Percentiles rank a stretch among this genome's conserved stretches.
Conservation (phyloP, 495 filamentous ascomycete species). For the Lophiotrema nucula region DNA sequence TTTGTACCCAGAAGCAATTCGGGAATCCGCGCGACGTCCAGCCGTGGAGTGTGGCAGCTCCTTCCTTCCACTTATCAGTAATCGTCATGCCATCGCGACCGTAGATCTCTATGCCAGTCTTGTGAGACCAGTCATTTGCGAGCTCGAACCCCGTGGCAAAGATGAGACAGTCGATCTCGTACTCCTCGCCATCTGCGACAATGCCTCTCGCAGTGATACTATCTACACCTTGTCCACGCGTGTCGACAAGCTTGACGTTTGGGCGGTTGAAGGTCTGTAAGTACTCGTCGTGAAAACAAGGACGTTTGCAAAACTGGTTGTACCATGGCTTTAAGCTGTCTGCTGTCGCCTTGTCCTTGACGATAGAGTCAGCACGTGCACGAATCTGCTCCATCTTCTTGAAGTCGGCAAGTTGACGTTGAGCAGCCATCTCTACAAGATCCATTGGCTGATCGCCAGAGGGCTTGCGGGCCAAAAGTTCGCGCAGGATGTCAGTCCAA, state of each 20-base stretch:
- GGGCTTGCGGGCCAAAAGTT: not conserved
- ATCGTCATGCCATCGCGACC: slow-evolving; percentile 9
- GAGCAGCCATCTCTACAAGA: not conserved
- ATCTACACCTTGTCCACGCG: slow-evolving; percentile 19
- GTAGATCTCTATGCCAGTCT: slow-evolving; percentile 20
- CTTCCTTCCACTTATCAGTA: slow-evolving; percentile 12
- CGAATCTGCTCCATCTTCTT: slow-evolving; percentile 13
- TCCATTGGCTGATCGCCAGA: not conserved
- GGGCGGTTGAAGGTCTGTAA: slow-evolving; percentile 23
- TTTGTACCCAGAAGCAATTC: slow-evolving; percentile 8
- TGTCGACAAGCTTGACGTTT: slow-evolving; percentile 29
- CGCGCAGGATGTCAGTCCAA: slow-evolving; percentile 24
- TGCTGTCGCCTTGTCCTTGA: slow-evolving; percentile 24
- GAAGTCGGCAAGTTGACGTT: slow-evolving; percentile 12
- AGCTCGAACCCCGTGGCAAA: slow-evolving; percentile 29
- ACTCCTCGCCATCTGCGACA: slow-evolving; percentile 24
- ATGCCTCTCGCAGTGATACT: slow-evolving; percentile 24
- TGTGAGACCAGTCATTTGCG: slow-evolving; percentile 11
- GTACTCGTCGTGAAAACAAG: slow-evolving; percentile 32
- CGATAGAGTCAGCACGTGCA: slow-evolving; percentile 9
- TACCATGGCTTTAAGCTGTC: slow-evolving; percentile 28
- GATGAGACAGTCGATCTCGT: slow-evolving; percentile 25
- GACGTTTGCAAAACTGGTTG: slow-evolving; percentile 28
- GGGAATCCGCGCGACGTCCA: slow-evolving; percentile 9
- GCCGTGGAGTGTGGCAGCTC: slow-evolving; percentile 18